Evolutionary conservation across 257 asterid species (phyloP), one percentile per base, ranked within the genome.

Genomic region (Solanum habrochaites): DNA sequence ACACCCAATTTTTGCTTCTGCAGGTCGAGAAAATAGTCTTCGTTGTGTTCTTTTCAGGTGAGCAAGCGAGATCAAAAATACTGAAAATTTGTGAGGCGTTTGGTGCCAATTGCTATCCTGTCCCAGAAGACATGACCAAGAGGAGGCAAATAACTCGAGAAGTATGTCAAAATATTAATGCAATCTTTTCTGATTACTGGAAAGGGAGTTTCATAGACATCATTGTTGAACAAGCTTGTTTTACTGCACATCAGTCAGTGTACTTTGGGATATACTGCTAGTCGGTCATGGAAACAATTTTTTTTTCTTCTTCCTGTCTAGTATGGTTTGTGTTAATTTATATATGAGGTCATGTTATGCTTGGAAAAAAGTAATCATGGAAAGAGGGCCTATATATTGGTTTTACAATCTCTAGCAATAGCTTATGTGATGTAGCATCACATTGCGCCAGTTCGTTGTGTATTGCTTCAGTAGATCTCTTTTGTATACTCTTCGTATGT

Each of bases 21-120:
- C 97, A 97, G 99, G 98, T 96, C 85, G 99, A 95, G 94, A 96
- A 97, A 91, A 92, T 91, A 86, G 94, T 97, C 87, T 97, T 97
- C 91, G 93, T 97, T 85, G 98, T 96, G 80, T 97, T 96, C 97
- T 97, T 95, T 96, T 97, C 99, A 60, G 98, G 99, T 15, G 99
- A 96, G 93, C 99, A 96, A 88, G 99, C 98, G 64, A 96, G 98
- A 87, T 92, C 92, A 82, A 97, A 97, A 92, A 94, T 96, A 86
- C 89, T 95, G 83, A 97, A 94, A 93, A 97, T 97, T 87, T 97
- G 99, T 91, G 99, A 97, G 83, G 98, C 99, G 70, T 97, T 96
- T 91, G 98, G 95, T 69, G 99, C 99, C 74, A 97, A 92, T 88
- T 97, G 99, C 95, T 97, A 94, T 87, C 99, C 99, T 78, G 96